phyloP scores from a whole-genome alignment of 73 alveolate species.

The Blepharisma stoltei region DNA sequence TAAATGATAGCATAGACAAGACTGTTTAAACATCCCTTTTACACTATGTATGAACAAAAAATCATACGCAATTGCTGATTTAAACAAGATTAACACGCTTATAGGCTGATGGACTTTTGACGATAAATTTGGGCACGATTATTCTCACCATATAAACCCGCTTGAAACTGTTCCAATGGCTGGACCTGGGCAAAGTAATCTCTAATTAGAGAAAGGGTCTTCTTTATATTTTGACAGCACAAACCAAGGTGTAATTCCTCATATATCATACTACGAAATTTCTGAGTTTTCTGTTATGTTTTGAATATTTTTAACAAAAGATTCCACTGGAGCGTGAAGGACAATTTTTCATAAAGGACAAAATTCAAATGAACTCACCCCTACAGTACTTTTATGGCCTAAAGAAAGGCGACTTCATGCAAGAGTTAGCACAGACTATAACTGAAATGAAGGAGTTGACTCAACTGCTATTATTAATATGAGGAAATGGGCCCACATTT shows the following conservation, averaged over 20 bases:
- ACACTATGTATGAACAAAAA: neutral
- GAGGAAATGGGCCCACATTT: neutral
- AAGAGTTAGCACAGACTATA: conserved; percentile 1
- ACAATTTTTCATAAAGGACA: conserved; percentile 25
- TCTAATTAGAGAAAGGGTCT: conserved; percentile 23
- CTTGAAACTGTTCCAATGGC: neutral
- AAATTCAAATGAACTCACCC: conserved; percentile 21
- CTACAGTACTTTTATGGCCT: conserved; percentile 20
- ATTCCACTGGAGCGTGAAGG: conserved; percentile 16
- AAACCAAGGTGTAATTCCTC: neutral
- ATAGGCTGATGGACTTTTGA: conserved; percentile 30
- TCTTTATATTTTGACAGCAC: neutral
- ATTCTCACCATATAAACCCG: conserved; percentile 10
- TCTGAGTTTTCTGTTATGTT: neutral
- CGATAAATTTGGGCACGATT: conserved; percentile 24
- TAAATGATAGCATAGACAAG: neutral
- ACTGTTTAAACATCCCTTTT: neutral
- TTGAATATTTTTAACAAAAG: neutral
- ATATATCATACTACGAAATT: neutral
- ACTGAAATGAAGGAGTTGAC: conserved; percentile 20
- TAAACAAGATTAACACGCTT: neutral
- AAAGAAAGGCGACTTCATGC: conserved; percentile 22
- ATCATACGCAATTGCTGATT: neutral
- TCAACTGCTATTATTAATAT: conserved; percentile 5
- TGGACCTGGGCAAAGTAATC: neutral